Conservation (phyloP, 73 alveolate genomes). For the Loxodes magnus region DNA sequence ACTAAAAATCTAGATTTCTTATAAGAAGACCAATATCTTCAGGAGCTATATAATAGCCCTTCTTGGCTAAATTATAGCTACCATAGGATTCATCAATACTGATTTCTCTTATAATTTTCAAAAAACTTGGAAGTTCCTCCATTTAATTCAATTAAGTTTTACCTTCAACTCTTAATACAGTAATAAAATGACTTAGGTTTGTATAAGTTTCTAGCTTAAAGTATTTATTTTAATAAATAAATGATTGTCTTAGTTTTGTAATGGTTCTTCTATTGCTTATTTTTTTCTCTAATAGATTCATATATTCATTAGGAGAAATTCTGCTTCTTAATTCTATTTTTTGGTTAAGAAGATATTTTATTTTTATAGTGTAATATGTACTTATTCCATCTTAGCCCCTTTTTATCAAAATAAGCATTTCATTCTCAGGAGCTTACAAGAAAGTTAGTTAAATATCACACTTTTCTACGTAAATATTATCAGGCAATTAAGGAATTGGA, state of each 20-base stretch:
- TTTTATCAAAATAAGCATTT: conserved; percentile 19
- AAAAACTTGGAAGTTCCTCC: conserved; percentile 9
- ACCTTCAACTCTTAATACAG: conserved; percentile 41
- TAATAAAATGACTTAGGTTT: conserved; percentile 24
- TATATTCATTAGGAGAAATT: conserved; percentile 50
- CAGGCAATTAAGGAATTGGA: conserved; percentile 5
- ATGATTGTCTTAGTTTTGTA: conserved; percentile 35
- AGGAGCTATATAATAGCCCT: too few species aligned
- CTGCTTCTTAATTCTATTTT: conserved; percentile 28
- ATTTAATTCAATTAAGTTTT: conserved; percentile 10
- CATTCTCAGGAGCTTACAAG: not conserved
- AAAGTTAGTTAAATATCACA: conserved; percentile 35
- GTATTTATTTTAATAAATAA: conserved; percentile 29
- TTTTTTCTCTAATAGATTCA: conserved; percentile 21
- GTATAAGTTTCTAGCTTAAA: conserved; percentile 36
- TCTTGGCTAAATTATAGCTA: too few species aligned
- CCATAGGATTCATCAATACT: conserved; percentile 11
- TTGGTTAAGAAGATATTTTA: conserved; percentile 8
- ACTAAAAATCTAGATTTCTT: too few species aligned
- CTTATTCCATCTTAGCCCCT: conserved; percentile 33
- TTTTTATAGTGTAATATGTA: conserved; percentile 25
- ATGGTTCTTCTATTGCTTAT: conserved; percentile 21
- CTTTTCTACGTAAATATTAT: not conserved
- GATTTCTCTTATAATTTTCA: conserved; percentile 15
- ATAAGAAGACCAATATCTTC: too few species aligned